Evolutionary conservation across 768 basidiomycete genomes (phyloP).

Genomic region (Lactarius evosmus): DNA sequence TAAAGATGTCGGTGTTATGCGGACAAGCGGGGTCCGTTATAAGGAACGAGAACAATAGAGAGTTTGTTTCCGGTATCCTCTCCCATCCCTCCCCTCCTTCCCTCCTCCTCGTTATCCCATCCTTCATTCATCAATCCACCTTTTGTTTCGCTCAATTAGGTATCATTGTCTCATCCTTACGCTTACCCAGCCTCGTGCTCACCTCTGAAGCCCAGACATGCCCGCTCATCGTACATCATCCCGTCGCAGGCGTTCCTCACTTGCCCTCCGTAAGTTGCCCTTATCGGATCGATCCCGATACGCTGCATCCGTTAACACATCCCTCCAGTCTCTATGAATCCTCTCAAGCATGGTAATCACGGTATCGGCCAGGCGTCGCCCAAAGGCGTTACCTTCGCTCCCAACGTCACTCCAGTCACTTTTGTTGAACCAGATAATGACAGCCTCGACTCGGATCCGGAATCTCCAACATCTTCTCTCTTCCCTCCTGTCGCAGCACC

Average conservation of each 20-base stretch:
- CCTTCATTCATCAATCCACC: neutral
- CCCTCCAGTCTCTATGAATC: constrained; percentile 32
- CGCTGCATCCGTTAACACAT: too few relatives aligned
- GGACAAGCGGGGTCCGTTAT: neutral
- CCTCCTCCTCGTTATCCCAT: neutral
- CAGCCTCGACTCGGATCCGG: constrained; percentile 34
- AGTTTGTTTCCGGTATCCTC: constrained; percentile 1
- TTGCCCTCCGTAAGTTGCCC: constrained; percentile 23
- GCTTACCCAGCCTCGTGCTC: neutral
- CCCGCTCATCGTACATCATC: constrained; percentile 23
- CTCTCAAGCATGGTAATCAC: constrained; percentile 52
- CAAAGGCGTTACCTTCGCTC: constrained; percentile 59
- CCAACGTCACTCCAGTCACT: constrained; percentile 56
- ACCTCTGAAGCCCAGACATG: constrained; percentile 18
- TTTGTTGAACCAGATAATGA: constrained; percentile 40
- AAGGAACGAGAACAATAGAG: constrained; percentile 28
- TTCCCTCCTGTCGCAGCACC: constrained; percentile 54
- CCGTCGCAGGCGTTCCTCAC: constrained; percentile 28
- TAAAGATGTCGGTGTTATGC: neutral
- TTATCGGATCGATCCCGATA: neutral
- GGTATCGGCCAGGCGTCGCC: constrained; percentile 42
- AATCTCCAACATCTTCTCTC: constrained; percentile 41
- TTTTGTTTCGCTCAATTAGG: constrained; percentile 30
- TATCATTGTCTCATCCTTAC: neutral
- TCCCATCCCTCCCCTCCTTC: constrained; percentile 9